Conservation (phyloP, 1,139 yeast genomes). For the Debaryomycetaceae sp. region DNA sequence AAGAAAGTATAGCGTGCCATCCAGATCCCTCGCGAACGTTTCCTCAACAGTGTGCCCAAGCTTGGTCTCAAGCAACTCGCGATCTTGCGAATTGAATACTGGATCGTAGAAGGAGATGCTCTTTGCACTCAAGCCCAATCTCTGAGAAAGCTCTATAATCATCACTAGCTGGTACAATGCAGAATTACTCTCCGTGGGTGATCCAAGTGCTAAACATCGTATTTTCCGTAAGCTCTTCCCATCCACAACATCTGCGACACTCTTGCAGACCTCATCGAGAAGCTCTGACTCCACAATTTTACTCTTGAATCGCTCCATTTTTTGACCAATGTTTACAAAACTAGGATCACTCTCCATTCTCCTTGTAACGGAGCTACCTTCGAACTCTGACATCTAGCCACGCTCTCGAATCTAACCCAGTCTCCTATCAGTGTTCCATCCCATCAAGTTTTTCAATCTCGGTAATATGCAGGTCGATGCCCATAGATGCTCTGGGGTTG, state of each 20-base stretch:
- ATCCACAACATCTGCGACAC: background rate
- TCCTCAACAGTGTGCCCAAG: slow-evolving; percentile 20
- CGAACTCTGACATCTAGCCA: too few relatives aligned
- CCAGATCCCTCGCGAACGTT: slow-evolving; percentile 16
- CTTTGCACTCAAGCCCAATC: slow-evolving; percentile 15
- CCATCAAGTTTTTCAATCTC: background rate
- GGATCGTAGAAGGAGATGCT: slow-evolving; percentile 62
- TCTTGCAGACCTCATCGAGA: slow-evolving; percentile 1
- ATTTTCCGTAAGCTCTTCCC: slow-evolving; percentile 23
- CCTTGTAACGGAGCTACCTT: too few relatives aligned
- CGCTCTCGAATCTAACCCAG: too few relatives aligned
- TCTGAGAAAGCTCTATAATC: slow-evolving; percentile 34
- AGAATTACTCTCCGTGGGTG: slow-evolving; percentile 53
- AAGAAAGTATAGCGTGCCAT: slow-evolving; percentile 46
- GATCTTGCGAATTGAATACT: slow-evolving; percentile 48
- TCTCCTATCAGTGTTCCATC: background rate
- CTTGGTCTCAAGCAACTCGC: slow-evolving; percentile 19
- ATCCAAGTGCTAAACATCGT: slow-evolving; percentile 73
- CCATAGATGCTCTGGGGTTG: background rate
- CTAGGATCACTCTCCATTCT: too few relatives aligned
- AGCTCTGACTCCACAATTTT: slow-evolving; percentile 3
- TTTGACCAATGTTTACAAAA: too few relatives aligned
- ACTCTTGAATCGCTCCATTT: background rate
- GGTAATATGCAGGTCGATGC: background rate
- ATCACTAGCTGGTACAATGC: slow-evolving; percentile 68